Evolutionary conservation across 1,284 basidiomycete species (phyloP).

Genomic region (Chiua sp.): DNA sequence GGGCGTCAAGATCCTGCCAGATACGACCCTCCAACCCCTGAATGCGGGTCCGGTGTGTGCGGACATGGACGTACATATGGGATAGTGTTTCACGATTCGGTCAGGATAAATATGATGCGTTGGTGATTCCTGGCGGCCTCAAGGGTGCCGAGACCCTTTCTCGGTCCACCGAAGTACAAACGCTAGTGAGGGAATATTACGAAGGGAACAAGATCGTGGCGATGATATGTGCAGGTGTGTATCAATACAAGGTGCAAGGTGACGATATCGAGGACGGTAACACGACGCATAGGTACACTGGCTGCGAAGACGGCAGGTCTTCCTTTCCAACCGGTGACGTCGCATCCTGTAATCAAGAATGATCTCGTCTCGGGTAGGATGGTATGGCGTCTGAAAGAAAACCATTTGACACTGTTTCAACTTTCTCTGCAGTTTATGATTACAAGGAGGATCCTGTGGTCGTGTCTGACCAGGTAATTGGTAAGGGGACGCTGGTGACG

Average conservation of each 20-base stretch:
- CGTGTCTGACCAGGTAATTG: slow-evolving; percentile 47
- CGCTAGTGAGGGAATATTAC: slow-evolving; percentile 67
- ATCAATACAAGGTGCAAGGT: not conserved
- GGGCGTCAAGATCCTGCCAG: slow-evolving; percentile 77
- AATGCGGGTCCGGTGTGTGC: slow-evolving; percentile 50
- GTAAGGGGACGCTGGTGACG: slow-evolving; percentile 69
- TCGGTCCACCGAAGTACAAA: slow-evolving; percentile 62
- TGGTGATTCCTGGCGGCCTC: slow-evolving; percentile 83
- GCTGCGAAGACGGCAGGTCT: slow-evolving; percentile 71
- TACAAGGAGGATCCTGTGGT: slow-evolving; percentile 85
- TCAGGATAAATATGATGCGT: slow-evolving; percentile 68
- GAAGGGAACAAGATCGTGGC: slow-evolving; percentile 68
- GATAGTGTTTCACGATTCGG: slow-evolving; percentile 1
- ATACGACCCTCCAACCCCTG: slow-evolving; percentile 56
- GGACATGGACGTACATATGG: not conserved
- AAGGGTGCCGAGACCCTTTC: slow-evolving; percentile 82
- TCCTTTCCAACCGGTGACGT: slow-evolving; percentile 71
- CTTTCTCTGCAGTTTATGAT: slow-evolving; percentile 60
- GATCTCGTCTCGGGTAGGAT: slow-evolving; percentile 62
- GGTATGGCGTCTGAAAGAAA: not conserved
- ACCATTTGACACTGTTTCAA: slow-evolving; percentile 1
- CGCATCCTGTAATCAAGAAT: slow-evolving; percentile 78
- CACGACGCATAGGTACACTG: slow-evolving; percentile 58
- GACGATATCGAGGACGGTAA: not conserved
- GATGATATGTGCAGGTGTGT: slow-evolving; percentile 82